Conservation (phyloP, 805 yeast species). For the Candida germanica region DNA sequence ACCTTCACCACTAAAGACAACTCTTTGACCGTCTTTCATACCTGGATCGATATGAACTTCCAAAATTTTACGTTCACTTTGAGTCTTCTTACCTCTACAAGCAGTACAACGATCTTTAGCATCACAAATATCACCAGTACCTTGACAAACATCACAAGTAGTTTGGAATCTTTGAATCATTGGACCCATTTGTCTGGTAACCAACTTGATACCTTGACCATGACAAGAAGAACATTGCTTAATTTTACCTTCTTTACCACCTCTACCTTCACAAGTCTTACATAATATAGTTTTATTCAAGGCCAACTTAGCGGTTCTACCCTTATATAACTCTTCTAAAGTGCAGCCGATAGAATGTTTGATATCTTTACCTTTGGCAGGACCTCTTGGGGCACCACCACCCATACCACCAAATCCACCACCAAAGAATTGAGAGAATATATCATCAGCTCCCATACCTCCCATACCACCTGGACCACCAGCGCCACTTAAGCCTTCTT, state of each 20-base stretch:
- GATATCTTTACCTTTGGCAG: slow-evolving; percentile 86
- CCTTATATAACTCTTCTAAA: slow-evolving; percentile 90
- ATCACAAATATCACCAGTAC: slow-evolving; percentile 85
- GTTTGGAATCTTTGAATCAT: slow-evolving; percentile 98
- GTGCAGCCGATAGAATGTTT: slow-evolving; percentile 83
- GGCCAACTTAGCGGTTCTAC: slow-evolving; percentile 91
- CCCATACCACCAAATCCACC: slow-evolving; percentile 58
- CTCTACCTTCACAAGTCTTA: slow-evolving; percentile 86
- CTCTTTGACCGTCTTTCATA: slow-evolving; percentile 90
- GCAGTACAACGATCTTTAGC: slow-evolving; percentile 82
- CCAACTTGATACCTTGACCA: slow-evolving; percentile 88
- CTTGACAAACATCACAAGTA: slow-evolving; percentile 87
- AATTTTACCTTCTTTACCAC: slow-evolving; percentile 91
- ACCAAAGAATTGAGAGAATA: slow-evolving; percentile 79
- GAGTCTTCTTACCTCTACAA: slow-evolving; percentile 88
- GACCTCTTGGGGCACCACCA: slow-evolving; percentile 72
- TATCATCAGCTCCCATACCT: slow-evolving; percentile 65
- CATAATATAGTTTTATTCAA: slow-evolving; percentile 89
- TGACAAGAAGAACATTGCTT: slow-evolving; percentile 83
- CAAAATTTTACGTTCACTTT: slow-evolving; percentile 83
- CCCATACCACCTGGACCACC: slow-evolving; percentile 64
- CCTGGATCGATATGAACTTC: slow-evolving; percentile 96
- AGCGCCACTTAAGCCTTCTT: slow-evolving; percentile 79
- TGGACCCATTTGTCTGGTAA: slow-evolving; percentile 98
- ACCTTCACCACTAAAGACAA: slow-evolving; percentile 92